Percentiles rank a stretch among this genome's conserved stretches.
phyloP scores from a whole-genome alignment of 2,329 filamentous ascomycete species.

The Xylaria arbuscula region DNA sequence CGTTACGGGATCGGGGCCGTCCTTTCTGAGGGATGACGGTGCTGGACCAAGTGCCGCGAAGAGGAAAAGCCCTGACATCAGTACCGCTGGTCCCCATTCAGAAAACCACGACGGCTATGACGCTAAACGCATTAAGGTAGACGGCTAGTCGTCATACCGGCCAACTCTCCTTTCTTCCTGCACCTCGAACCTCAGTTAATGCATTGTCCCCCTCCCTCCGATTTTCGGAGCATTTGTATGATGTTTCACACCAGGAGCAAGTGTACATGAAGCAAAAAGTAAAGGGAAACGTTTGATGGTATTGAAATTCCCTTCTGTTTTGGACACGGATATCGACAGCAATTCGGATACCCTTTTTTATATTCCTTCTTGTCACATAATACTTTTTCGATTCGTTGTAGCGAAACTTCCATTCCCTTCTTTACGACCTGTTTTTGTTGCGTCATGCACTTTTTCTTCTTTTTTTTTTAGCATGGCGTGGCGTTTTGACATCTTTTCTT shows the following conservation, averaged over 20 bases:
- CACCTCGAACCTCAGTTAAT: slow-evolving; percentile 12
- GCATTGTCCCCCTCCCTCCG: slow-evolving; percentile 21
- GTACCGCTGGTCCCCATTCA: slow-evolving; percentile 53
- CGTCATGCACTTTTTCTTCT: slow-evolving; percentile 43
- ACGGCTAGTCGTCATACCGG: slow-evolving; percentile 50
- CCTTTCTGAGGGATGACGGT: slow-evolving; percentile 69
- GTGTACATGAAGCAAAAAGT: slow-evolving; percentile 41
- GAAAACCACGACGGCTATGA: slow-evolving; percentile 61
- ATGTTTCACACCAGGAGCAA: slow-evolving; percentile 33
- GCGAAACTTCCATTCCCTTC: slow-evolving; percentile 36
- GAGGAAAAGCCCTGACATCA: slow-evolving; percentile 67
- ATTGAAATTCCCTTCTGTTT: slow-evolving; percentile 21
- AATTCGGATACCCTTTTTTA: slow-evolving; percentile 38
- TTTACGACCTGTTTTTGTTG: slow-evolving; percentile 24
- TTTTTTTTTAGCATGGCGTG: slow-evolving; percentile 46
- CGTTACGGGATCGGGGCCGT: slow-evolving; percentile 69
- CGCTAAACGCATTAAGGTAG: slow-evolving; percentile 65
- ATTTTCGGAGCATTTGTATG: slow-evolving; percentile 22
- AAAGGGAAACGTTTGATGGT: slow-evolving; percentile 23
- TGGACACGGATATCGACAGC: slow-evolving; percentile 26
- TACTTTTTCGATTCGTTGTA: slow-evolving; percentile 36
- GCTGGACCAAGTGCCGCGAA: slow-evolving; percentile 54
- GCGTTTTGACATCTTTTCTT: slow-evolving; percentile 40
- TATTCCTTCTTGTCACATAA: slow-evolving; percentile 40
- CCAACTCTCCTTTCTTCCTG: neutral